phyloP scores from a whole-genome alignment of 345 rosid genomes.

The Eucalyptus sp. region DNA sequence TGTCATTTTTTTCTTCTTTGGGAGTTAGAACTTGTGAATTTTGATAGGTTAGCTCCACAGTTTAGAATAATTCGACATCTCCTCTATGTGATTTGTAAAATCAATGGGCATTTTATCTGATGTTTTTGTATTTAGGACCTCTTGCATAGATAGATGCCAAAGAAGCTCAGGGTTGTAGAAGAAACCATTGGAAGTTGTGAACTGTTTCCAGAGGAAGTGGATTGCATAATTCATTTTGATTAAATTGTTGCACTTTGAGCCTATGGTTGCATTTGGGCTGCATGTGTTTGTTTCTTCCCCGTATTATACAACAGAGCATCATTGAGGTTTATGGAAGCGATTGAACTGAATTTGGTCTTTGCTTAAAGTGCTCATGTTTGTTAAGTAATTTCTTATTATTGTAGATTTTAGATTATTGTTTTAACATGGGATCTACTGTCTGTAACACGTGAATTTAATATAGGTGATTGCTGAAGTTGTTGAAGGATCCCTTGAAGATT shows the following conservation, averaged over 20 bases:
- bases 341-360: not conserved
- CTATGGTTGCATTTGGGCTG: not conserved
- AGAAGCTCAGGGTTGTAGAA: not conserved
- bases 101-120: not conserved
- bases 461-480: constrained; percentile 72
- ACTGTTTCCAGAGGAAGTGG: not conserved
- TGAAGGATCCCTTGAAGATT: constrained; percentile 75
- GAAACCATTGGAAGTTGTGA: not conserved
- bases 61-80: not conserved
- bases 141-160: not conserved
- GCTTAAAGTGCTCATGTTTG: not conserved
- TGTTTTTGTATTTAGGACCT: not conserved
- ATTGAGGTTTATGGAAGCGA: not conserved
- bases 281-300: not conserved
- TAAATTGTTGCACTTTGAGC: not conserved
- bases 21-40: not conserved
- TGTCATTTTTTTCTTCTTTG: not conserved
- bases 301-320: not conserved
- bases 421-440: not conserved
- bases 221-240: not conserved
- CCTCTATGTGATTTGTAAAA: not conserved
- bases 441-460: not conserved
- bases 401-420: not conserved
- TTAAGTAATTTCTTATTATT: not conserved
- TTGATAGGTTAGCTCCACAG: not conserved